Evolutionary conservation across 2,329 filamentous ascomycete species (phyloP), one percentile per base, ranked within the genome.

Genomic region (Zasmidium cellare): DNA sequence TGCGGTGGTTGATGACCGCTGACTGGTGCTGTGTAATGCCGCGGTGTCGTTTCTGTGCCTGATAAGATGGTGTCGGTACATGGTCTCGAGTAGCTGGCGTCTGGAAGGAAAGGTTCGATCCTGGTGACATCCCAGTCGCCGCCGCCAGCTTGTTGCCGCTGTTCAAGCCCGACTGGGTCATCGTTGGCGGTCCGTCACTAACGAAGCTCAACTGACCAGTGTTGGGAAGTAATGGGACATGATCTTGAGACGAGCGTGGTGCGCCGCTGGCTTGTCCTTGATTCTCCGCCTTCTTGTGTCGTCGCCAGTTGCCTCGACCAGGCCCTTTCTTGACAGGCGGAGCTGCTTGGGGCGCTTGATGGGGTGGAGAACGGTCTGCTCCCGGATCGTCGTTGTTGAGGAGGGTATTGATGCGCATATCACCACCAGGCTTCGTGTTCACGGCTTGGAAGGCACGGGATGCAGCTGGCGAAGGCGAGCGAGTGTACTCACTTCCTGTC

Each of bases 21-120:
- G 92, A 79, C 74, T 94, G 90, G 73, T 94, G 90, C 35, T 89
- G 88, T 0, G 90, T 94, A 0, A 91, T 84, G 2, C 90, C 90
- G 1, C 90, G 83, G 9, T 87, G 86, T 69, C 91, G 76, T 61
- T 80, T 79, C 63, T 76, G 74, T 24, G 66, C 62, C 52, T 72
- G 69, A 48, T 71, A 70, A 18, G 70, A 68, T 2, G 71, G 67
- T 3, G 69, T 74, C 2, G 71, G 69, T 12, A 71, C 61, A 48
- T 72, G 71, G 49, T 69, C 69, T 38, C 62, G 63, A 18, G 61
- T 59, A 46, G 56, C 62, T 23, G 61, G 59, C 3, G 57, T 53
- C 23, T 64, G 60, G 60, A 70, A 69, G 9, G 69, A 65, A 45
- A 67, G 49, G 46, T 51, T 61, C 0, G 52, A 28, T 20, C 55